A percentile compares a stretch with the other conserved stretches of the same genome.
Conservation (phyloP, 1,284 basidiomycete genomes). For the Singerocomus rubriflavus region DNA sequence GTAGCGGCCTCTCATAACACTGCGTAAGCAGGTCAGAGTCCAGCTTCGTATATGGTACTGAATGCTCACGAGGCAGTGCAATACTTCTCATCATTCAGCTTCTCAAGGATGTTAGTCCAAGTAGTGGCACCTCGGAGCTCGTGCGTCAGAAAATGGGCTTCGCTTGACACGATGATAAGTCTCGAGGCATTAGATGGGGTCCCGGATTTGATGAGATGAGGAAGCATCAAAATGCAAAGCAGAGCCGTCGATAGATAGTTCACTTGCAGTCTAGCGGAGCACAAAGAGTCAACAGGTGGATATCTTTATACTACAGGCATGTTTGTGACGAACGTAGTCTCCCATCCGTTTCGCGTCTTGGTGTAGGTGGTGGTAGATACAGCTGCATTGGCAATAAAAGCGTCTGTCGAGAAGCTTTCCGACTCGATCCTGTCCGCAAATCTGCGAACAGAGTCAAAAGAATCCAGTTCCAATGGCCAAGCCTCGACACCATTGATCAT, state of each 20-base stretch:
- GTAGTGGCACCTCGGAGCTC: constrained; percentile 11
- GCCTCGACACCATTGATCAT: constrained; percentile 19
- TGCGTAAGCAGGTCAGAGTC: constrained; percentile 2
- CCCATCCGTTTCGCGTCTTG: constrained; percentile 32
- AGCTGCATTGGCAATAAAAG: constrained; percentile 28
- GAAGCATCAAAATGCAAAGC: constrained; percentile 33
- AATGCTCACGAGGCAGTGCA: constrained; percentile 27
- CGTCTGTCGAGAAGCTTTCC: constrained; percentile 19
- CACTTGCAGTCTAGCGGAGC: constrained; percentile 28
- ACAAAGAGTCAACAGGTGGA: not conserved
- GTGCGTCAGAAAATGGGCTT: constrained; percentile 15
- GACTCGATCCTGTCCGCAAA: constrained; percentile 27
- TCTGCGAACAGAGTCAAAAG: constrained; percentile 31
- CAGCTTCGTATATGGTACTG: not conserved
- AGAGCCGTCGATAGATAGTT: constrained; percentile 34
- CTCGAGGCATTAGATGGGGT: constrained; percentile 22
- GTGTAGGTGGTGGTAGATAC: constrained; percentile 15
- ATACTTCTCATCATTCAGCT: constrained; percentile 30
- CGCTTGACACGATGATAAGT: constrained; percentile 31
- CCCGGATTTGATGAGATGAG: constrained; percentile 30
- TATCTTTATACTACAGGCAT: not conserved
- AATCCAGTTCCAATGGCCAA: constrained; percentile 28
- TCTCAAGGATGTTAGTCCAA: constrained; percentile 29
- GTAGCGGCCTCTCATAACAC: constrained; percentile 31
- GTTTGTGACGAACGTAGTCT: constrained; percentile 24